Evolutionary conservation across 805 yeast species (phyloP).

Genomic region (Kuraishia borneana): DNA sequence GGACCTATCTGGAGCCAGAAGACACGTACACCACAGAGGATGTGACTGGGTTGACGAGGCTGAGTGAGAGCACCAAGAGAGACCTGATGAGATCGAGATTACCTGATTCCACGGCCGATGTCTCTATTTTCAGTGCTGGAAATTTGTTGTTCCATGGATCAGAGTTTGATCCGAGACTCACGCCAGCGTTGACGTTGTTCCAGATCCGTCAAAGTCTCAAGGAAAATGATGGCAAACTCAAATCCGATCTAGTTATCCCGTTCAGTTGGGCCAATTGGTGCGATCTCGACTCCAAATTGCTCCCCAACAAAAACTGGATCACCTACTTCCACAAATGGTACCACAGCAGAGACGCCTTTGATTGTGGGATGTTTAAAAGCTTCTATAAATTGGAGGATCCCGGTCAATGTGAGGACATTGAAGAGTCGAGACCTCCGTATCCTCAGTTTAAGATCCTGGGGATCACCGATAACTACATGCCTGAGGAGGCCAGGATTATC

Average conservation of each 20-base stretch:
- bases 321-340: constrained; percentile 1
- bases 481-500: constrained; percentile 18
- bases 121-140: not conserved
- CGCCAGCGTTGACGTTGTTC: constrained; percentile 17
- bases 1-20: constrained; percentile 1
- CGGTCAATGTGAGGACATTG: constrained; percentile 4
- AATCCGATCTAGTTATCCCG: constrained; percentile 15
- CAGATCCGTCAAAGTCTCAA: constrained; percentile 8
- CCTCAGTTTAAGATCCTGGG: constrained; percentile 13
- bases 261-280: constrained; percentile 23
- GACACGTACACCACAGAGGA: constrained; percentile 4
- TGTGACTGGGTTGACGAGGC: constrained; percentile 4
- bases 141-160: not conserved
- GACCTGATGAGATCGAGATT: constrained; percentile 2
- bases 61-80: not conserved
- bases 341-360: constrained; percentile 5
- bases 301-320: constrained; percentile 5
- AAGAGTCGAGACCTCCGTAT: constrained; percentile 3
- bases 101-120: not conserved
- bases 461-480: constrained; percentile 12
- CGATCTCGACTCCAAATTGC: constrained; percentile 12
- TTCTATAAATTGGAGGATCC: constrained; percentile 5
- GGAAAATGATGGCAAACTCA: constrained; percentile 9
- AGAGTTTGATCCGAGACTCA: constrained; percentile 20
- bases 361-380: constrained; percentile 9